These are phyloP conservation scores for Nicotiana otophora DNA, from an alignment of 257 asterid species.

Conservation along the genomic window DNA sequence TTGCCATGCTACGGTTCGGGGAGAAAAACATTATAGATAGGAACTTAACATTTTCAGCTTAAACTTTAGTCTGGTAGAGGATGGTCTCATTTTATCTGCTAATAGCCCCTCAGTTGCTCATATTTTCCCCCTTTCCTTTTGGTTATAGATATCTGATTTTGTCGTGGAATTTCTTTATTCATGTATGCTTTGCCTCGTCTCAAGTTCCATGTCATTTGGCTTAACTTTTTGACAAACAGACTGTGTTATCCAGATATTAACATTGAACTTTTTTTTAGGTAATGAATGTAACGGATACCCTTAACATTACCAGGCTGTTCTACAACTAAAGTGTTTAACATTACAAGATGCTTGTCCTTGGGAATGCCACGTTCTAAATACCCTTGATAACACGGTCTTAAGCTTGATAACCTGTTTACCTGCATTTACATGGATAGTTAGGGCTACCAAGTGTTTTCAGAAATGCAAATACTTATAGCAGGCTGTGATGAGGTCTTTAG, in stretches of 20 bases:
- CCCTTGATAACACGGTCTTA: background rate
- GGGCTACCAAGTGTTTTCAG: background rate
- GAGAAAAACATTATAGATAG: too few species aligned
- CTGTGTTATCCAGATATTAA: background rate
- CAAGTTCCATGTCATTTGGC: background rate
- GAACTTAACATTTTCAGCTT: too few species aligned
- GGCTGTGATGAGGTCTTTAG: background rate
- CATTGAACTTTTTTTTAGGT: background rate
- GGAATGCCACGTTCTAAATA: background rate
- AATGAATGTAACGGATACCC: background rate
- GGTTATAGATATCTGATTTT: too few species aligned
- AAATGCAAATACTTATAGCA: background rate
- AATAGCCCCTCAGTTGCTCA: too few species aligned
- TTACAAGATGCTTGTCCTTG: background rate
- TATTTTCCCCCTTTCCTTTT: too few species aligned
- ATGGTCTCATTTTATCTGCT: too few species aligned
- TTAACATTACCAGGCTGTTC: background rate
- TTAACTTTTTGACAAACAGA: background rate
- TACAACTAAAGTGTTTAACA: background rate
- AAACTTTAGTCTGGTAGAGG: too few species aligned
- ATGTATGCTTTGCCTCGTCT: background rate
- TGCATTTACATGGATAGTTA: background rate
- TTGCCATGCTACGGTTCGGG: too few species aligned
- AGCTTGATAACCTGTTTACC: background rate
- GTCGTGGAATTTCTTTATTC: background rate